Conservation (phyloP, 139 green algal genomes). For the Tetraselmis striata region DNA sequence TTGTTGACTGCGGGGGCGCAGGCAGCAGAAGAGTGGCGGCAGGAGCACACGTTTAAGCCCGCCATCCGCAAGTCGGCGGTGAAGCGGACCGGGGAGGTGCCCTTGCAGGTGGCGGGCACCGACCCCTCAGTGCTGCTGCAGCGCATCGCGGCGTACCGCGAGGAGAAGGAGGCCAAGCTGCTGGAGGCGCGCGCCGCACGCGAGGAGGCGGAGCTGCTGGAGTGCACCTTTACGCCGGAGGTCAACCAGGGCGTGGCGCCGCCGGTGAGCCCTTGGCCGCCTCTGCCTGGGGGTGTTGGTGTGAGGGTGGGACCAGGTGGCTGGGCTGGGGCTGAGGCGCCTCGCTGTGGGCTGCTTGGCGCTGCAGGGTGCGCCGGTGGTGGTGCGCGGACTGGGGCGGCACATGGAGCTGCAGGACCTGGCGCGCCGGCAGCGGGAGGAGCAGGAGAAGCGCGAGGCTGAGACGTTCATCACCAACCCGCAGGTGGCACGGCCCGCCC, state of each 20-base stretch:
- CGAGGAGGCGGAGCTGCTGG: neutral
- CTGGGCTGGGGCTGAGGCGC: neutral
- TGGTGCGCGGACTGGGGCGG: neutral
- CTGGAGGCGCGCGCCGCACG: neutral
- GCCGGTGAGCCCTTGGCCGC: neutral
- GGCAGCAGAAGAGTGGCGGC: neutral
- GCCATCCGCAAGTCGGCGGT: neutral
- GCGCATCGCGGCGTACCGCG: neutral
- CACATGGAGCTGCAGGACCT: constrained; percentile 4
- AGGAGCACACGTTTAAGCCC: neutral
- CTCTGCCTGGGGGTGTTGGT: neutral
- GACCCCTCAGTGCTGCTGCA: neutral
- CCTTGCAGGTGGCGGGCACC: neutral
- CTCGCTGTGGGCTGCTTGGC: neutral
- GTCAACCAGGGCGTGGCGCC: neutral
- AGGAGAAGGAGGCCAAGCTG: constrained; percentile 1
- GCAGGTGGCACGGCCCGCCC: neutral
- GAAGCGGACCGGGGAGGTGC: neutral
- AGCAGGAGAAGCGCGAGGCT: neutral
- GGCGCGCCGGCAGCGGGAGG: neutral
- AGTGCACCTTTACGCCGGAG: constrained; percentile 16
- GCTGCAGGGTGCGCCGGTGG: neutral
- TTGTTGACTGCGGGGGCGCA: too few species aligned
- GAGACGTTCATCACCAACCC: neutral
- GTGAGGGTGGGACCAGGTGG: neutral